Base-by-base conservation (phyloP, 805 yeast genomes). In the Candida jianshihensis region DNA sequence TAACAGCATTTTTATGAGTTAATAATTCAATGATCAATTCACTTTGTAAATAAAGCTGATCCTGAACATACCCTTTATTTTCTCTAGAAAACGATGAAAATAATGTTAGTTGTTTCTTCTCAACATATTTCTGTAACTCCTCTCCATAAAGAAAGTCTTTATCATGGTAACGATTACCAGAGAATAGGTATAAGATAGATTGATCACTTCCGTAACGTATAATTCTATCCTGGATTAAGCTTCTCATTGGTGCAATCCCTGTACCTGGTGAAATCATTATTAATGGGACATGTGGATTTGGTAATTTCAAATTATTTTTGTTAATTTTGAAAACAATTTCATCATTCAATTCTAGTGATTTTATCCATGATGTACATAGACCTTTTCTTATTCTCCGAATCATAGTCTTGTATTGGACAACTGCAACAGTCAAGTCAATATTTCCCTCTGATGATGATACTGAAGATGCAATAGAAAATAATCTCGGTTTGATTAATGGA, bases 191-290 rank as follows among this genome's bases (percentile, higher is more conserved):
- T 28, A 81, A 50, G 2, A 58, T 54, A 19, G 61, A 63, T 2
- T 38, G 31, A 1, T 47, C 48, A 20, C 34, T 37, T 1, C 43
- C 41, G 8, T 38, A 28, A 6, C 48, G 45, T 5, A 44, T 26
- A 15, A 57, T 39, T 3, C 57, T 48, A 1, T 64, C 49, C 30
- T 73, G 73, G 12, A 90, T 68, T 28, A 89, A 51, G 1, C 85
- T 71, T 49, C 86, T 74, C 71, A 90, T 77, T 2, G 98, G 98
- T 1, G 99, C 98, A 10, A 92, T 67, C 2, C 99, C 99, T 0
- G 97, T 94, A 4, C 98, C 99, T 0, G 98, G 95, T 2, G 90
- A 81, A 4, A 90, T 69, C 72, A 90, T 64, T 4, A 92, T 60
- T 19, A 83, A 60, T 0, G 95, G 83, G 3, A 41, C 53, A 4